These are phyloP conservation scores for Emergomyces pasteurianus DNA, from an alignment of 2,329 filamentous ascomycete species.

Conservation along the genomic window DNA sequence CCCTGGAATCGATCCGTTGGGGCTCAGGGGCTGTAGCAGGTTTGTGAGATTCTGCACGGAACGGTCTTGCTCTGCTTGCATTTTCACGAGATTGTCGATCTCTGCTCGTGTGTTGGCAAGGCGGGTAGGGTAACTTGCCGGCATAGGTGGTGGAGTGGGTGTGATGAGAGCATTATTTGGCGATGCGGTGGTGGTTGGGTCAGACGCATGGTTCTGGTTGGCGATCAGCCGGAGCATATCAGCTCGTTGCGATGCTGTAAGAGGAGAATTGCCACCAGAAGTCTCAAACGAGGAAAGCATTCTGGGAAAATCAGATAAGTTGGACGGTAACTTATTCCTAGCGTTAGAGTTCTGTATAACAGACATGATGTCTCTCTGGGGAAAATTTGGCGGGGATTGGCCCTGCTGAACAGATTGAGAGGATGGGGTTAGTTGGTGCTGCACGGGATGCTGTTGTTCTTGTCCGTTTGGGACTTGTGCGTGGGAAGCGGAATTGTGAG, in stretches of 20 bases:
- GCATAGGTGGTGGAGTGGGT: slow-evolving; percentile 43
- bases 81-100: slow-evolving; percentile 63
- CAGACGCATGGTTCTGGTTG: slow-evolving; percentile 32
- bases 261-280: slow-evolving; percentile 30
- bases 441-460: slow-evolving; percentile 4
- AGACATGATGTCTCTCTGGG: slow-evolving; percentile 37
- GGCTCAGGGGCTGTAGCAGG: slow-evolving; percentile 66
- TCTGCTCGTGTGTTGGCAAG: slow-evolving; percentile 60
- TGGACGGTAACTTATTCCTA: slow-evolving; percentile 27
- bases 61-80: slow-evolving; percentile 67
- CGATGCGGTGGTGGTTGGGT: slow-evolving; percentile 23
- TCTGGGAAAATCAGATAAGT: slow-evolving; percentile 32
- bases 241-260: slow-evolving; percentile 34
- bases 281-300: slow-evolving; percentile 34
- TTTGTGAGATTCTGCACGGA: slow-evolving; percentile 65
- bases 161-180: slow-evolving; percentile 47
- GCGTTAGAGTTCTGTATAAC: slow-evolving; percentile 38
- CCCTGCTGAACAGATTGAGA: slow-evolving; percentile 8
- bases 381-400: slow-evolving; percentile 10
- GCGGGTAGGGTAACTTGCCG: slow-evolving; percentile 33
- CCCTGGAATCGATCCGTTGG: slow-evolving; percentile 66
- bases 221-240: slow-evolving; percentile 38
- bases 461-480: not conserved
- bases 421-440: slow-evolving; percentile 5
- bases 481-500: slow-evolving; percentile 2